Percentiles rank a stretch among this genome's conserved stretches.
Conservation (phyloP, 1,284 basidiomycete genomes). For the Ustilago loliicola region DNA sequence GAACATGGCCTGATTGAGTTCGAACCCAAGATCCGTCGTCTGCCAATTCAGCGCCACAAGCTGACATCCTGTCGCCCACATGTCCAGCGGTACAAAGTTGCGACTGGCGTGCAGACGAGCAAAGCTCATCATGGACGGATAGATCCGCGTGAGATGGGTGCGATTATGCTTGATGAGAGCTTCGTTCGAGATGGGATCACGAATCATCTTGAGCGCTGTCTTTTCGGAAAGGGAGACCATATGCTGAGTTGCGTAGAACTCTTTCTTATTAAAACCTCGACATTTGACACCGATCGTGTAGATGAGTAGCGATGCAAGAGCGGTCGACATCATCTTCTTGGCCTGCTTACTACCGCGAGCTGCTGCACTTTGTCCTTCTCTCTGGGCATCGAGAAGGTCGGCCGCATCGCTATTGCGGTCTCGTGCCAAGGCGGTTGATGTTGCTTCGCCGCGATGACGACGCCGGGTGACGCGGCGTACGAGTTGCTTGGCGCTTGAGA, state of each 20-base stretch:
- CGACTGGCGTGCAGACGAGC: slow-evolving; percentile 70
- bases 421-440: background rate
- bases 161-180: slow-evolving; percentile 91
- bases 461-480: slow-evolving; percentile 48
- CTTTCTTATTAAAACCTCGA: slow-evolving; percentile 89
- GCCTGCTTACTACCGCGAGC: slow-evolving; percentile 22
- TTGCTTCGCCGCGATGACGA: slow-evolving; percentile 10
- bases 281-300: slow-evolving; percentile 97
- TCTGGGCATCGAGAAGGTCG: slow-evolving; percentile 6
- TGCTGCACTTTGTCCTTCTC: background rate
- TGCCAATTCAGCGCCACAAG: slow-evolving; percentile 99
- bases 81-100: slow-evolving; percentile 90
- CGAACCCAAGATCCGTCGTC: slow-evolving; percentile 77
- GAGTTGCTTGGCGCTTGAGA: slow-evolving; percentile 52
- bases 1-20: slow-evolving; percentile 96
- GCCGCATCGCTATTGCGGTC: slow-evolving; percentile 16
- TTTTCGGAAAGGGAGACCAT: slow-evolving; percentile 93
- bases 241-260: slow-evolving; percentile 86
- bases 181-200: slow-evolving; percentile 44
- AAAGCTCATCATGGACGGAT: slow-evolving; percentile 83
- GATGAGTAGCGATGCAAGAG: slow-evolving; percentile 83
- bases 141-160: slow-evolving; percentile 86
- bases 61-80: slow-evolving; percentile 91
- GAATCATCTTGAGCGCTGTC: slow-evolving; percentile 62
- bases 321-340: slow-evolving; percentile 77